phyloP scores from a whole-genome alignment of 169 alveolate species.

The Besnoitia besnoiti region DNA sequence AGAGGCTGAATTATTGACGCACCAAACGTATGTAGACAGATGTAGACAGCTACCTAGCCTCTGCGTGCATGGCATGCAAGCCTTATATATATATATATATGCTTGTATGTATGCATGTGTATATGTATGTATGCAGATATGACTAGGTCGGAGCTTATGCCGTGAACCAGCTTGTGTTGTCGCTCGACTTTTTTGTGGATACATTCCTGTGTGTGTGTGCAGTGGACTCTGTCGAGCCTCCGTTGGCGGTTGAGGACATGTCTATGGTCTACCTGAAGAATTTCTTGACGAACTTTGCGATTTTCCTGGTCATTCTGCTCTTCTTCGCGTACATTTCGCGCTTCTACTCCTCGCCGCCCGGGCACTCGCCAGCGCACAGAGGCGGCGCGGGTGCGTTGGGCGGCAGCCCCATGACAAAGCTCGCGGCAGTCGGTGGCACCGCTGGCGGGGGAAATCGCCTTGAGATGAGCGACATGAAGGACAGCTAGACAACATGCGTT shows the following conservation, averaged over 20 bases:
- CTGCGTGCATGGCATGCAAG: no score
- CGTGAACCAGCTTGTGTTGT: no score
- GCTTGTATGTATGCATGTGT: no score
- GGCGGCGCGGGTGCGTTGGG: neutral
- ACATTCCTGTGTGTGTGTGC: neutral
- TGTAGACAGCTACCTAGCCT: no score
- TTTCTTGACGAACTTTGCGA: constrained; percentile 40
- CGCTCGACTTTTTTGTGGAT: no score
- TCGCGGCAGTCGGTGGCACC: neutral
- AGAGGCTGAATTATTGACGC: no score
- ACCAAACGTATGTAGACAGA: no score
- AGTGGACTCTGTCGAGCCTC: constrained; percentile 37
- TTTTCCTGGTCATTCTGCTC: constrained; percentile 32
- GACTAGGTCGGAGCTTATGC: no score
- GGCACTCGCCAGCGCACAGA: constrained; percentile 12
- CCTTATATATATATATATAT: no score
- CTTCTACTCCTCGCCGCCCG: constrained; percentile 43
- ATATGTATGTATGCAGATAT: no score
- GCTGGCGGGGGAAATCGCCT: neutral
- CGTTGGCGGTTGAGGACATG: constrained; percentile 14
- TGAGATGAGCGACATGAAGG: constrained; percentile 4
- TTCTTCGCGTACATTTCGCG: constrained; percentile 58
- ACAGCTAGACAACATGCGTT: neutral
- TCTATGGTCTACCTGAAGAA: constrained; percentile 45
- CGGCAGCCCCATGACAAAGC: neutral